These are phyloP conservation scores for Nyctanthes arbortristis DNA, from an alignment of 257 asterid species.

Conservation along the genomic window DNA sequence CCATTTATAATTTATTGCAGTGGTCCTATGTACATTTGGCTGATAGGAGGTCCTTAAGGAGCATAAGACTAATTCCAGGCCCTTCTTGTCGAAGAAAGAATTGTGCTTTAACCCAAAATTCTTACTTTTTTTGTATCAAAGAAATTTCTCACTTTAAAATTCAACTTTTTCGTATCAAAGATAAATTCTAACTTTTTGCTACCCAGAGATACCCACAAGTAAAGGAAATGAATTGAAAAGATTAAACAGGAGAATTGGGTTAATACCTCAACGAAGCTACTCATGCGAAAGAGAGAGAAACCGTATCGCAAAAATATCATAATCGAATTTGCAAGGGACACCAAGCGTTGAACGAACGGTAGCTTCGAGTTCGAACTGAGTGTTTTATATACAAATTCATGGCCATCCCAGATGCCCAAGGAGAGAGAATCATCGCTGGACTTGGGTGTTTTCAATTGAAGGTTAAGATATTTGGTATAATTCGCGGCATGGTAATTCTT, in stretches of 20 bases:
- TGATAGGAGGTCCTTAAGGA: not conserved
- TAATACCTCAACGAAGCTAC: conserved; percentile 64
- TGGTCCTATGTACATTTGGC: not conserved
- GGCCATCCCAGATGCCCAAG: conserved; percentile 87
- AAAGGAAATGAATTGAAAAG: not conserved
- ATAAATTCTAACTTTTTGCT: not conserved
- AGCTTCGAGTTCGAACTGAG: conserved; percentile 43
- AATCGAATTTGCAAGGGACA: conserved; percentile 63
- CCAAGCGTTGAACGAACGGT: conserved; percentile 48
- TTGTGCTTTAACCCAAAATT: not conserved
- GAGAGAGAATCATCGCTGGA: conserved; percentile 50
- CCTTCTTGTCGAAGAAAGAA: not conserved
- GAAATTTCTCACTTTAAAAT: too few relatives aligned
- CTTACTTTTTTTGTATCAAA: not conserved
- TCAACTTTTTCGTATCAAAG: too few relatives aligned
- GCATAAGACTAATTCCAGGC: not conserved
- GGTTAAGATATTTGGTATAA: conserved; percentile 53
- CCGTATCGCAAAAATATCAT: conserved; percentile 66
- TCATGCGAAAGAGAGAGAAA: conserved; percentile 72
- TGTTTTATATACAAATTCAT: conserved; percentile 65
- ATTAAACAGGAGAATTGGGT: not conserved
- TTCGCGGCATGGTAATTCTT: conserved; percentile 75
- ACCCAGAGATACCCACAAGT: not conserved
- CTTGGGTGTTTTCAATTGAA: conserved; percentile 42
- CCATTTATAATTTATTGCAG: not conserved